These are phyloP conservation scores for Tetrapisispora arboricola DNA, from an alignment of 805 yeast species.

Conservation along the genomic window DNA sequence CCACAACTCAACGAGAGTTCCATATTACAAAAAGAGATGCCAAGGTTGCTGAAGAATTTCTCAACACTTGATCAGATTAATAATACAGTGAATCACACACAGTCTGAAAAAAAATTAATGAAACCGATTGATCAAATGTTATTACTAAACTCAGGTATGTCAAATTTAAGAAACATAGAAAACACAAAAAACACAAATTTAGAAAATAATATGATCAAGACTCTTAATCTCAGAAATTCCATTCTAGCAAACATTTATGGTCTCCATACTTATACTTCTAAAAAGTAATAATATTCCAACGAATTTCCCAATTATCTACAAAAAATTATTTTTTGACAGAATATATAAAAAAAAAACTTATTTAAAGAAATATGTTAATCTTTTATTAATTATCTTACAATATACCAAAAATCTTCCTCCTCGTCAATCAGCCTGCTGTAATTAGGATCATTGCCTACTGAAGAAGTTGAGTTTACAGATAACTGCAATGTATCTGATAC, in stretches of 20 bases:
- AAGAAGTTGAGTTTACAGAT: slow-evolving; percentile 6
- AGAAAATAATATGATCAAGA: not conserved
- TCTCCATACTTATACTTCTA: not conserved
- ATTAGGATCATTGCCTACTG: not conserved
- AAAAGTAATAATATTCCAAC: slow-evolving; percentile 1
- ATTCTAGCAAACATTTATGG: not conserved
- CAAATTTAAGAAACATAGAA: not conserved
- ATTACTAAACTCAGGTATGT: not conserved
- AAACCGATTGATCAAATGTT: not conserved
- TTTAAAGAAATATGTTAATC: too few species aligned
- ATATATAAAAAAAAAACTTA: not conserved
- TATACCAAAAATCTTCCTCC: slow-evolving; percentile 3
- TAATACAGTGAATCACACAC: not conserved
- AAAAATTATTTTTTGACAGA: too few species aligned
- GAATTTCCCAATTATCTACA: not conserved
- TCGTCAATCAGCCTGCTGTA: not conserved
- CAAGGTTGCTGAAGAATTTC: slow-evolving; percentile 40
- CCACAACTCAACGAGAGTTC: slow-evolving; percentile 34
- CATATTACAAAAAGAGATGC: slow-evolving; percentile 55
- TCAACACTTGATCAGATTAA: slow-evolving; percentile 1
- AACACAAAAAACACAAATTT: not conserved
- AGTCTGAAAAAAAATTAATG: not conserved
- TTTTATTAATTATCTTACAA: slow-evolving; percentile 3
- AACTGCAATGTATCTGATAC: slow-evolving; percentile 12
- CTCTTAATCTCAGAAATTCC: not conserved